Conservation (phyloP, 805 yeast genomes). For the Candida xyloterini region DNA sequence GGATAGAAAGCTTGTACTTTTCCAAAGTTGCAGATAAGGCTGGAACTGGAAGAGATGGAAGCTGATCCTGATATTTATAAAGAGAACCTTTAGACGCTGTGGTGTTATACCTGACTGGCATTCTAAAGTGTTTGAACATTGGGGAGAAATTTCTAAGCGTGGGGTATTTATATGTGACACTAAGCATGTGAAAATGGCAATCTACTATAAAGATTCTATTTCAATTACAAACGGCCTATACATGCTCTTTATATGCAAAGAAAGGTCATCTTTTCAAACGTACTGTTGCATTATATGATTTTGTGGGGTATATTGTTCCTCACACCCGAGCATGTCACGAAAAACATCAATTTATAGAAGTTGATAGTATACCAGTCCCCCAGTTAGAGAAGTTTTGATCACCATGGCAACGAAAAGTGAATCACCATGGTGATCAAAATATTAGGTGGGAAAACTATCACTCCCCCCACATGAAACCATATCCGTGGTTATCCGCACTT, state of each 20-base stretch:
- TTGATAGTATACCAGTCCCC: no score
- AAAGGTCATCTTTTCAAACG: background rate
- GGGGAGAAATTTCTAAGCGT: background rate
- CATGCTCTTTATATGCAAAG: background rate
- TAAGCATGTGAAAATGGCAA: slow-evolving; percentile 8
- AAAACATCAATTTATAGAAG: background rate
- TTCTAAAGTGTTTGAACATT: slow-evolving; percentile 1
- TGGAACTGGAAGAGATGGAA: slow-evolving; percentile 90
- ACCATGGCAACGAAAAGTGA: background rate
- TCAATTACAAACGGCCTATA: background rate
- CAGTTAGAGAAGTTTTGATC: background rate
- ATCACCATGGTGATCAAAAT: background rate
- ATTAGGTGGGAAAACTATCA: no score
- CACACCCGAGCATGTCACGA: slow-evolving; percentile 12
- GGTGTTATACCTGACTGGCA: slow-evolving; percentile 7
- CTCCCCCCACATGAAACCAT: no score
- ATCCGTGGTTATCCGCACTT: background rate
- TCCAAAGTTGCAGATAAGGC: slow-evolving; percentile 64
- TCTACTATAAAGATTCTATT: background rate
- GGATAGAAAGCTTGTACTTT: slow-evolving; percentile 67
- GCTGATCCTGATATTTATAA: slow-evolving; percentile 63
- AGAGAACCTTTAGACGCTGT: slow-evolving; percentile 54
- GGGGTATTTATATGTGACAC: slow-evolving; percentile 10
- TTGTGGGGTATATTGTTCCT: slow-evolving; percentile 8
- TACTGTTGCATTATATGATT: background rate